Conservation (phyloP, 108 stramenopile species). For the Schizochytrium sp. region DNA sequence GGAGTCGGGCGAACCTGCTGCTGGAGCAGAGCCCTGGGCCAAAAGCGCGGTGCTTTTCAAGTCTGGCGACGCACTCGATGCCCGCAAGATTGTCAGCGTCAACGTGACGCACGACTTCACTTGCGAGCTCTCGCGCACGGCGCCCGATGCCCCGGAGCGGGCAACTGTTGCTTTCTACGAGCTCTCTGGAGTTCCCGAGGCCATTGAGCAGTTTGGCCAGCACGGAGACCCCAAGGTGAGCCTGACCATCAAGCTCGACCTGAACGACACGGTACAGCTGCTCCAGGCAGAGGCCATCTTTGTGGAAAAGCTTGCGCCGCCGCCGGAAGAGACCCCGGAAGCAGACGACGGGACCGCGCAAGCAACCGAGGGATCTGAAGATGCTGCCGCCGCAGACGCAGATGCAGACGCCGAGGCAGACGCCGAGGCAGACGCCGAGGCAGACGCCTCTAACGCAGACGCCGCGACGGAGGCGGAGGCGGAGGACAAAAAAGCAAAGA, state of each 20-base stretch:
- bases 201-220: slow-evolving; percentile 86
- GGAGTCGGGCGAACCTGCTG: slow-evolving; percentile 32
- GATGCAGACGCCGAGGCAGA: slow-evolving; percentile 21
- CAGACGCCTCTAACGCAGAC: background rate
- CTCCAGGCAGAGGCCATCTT: slow-evolving; percentile 85
- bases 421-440: slow-evolving; percentile 6
- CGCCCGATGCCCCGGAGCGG: slow-evolving; percentile 60
- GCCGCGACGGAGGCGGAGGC: slow-evolving; percentile 23
- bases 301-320: slow-evolving; percentile 63
- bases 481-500: slow-evolving; percentile 1
- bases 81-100: slow-evolving; percentile 90
- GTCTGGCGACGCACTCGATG: slow-evolving; percentile 60
- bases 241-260: slow-evolving; percentile 78
- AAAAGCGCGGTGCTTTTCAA: slow-evolving; percentile 86
- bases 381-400: slow-evolving; percentile 34
- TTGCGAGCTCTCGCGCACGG: slow-evolving; percentile 52
- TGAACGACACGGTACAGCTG: slow-evolving; percentile 71
- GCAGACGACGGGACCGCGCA: too few relatives aligned
- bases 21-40: slow-evolving; percentile 50
- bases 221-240: slow-evolving; percentile 81
- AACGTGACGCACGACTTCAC: slow-evolving; percentile 78
- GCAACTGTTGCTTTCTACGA: slow-evolving; percentile 67
- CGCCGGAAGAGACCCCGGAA: slow-evolving; percentile 2
- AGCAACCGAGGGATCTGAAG: too few relatives aligned
- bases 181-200: slow-evolving; percentile 75